Evolutionary conservation across 495 filamentous ascomycete species (phyloP).

Genomic region (Monascus purpureus): DNA sequence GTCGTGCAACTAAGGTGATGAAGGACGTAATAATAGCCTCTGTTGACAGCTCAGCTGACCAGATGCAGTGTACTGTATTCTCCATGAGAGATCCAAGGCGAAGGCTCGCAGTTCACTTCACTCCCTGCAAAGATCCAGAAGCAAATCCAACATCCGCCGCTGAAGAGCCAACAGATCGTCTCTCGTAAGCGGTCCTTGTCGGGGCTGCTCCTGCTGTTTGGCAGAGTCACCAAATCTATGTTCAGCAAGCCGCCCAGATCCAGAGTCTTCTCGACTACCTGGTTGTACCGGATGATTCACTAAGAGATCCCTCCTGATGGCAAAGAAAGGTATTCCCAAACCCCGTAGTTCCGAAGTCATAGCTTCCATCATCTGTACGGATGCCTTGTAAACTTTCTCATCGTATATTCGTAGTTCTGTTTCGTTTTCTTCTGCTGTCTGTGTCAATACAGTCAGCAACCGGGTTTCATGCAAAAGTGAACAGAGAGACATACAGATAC

Average conservation of each 20-base stretch:
- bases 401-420: slow-evolving; percentile 46
- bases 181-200: no score
- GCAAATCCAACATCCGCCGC: slow-evolving; percentile 44
- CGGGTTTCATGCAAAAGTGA: no score
- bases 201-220: slow-evolving; percentile 1
- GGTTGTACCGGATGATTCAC: no score
- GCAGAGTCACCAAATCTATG: background rate
- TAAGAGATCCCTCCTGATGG: slow-evolving; percentile 26
- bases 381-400: slow-evolving; percentile 45
- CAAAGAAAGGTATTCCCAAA: slow-evolving; percentile 56
- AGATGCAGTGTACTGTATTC: no score
- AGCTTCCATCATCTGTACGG: slow-evolving; percentile 41
- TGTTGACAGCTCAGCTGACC: no score
- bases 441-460: no score
- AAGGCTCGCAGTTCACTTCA: no score
- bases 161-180: slow-evolving; percentile 38
- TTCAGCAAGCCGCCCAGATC: no score
- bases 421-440: slow-evolving; percentile 31
- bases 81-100: no score
- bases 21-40: no score
- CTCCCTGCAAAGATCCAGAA: slow-evolving; percentile 47
- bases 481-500: slow-evolving; percentile 16
- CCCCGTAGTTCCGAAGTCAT: slow-evolving; percentile 39
- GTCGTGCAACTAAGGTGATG: no score
- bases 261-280: background rate